A percentile compares a stretch with the other conserved stretches of the same genome.
phyloP scores from a whole-genome alignment of 2,329 filamentous ascomycete genomes.

The Dryadomyces quercus-mongolicae region DNA sequence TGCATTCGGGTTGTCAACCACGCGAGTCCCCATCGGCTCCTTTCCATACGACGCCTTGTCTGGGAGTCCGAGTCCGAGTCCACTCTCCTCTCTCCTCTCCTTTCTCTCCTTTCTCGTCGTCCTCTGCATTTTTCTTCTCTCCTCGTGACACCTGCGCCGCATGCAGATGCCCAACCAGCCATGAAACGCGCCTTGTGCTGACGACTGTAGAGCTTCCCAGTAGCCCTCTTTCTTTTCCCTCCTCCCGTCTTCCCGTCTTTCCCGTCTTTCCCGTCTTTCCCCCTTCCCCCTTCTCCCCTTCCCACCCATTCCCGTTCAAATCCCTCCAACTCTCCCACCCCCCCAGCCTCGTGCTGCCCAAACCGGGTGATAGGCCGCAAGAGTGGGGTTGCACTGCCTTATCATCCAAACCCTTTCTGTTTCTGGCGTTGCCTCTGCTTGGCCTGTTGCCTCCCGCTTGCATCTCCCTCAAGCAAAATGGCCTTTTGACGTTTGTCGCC shows the following conservation, averaged over 20 bases:
- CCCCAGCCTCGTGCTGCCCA: neutral
- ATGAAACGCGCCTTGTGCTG: too few species aligned
- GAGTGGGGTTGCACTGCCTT: conserved; percentile 7
- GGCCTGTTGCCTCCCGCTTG: neutral
- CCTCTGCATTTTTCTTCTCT: neutral
- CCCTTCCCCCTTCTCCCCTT: neutral
- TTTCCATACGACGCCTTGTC: neutral
- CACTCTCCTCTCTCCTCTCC: neutral
- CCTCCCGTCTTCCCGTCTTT: neutral
- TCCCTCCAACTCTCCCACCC: neutral
- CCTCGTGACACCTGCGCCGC: too few species aligned
- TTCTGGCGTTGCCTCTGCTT: neutral
- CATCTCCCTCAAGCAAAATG: neutral
- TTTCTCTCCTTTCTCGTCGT: neutral
- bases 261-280: neutral
- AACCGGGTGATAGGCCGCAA: neutral
- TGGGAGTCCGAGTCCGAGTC: neutral
- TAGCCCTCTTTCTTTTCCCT: neutral
- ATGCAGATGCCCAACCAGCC: too few species aligned
- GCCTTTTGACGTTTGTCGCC: neutral
- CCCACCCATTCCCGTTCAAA: neutral
- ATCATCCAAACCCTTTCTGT: neutral
- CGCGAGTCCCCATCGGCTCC: neutral
- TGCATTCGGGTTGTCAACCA: neutral
- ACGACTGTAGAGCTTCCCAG: neutral